Base-by-base conservation (phyloP, 495 filamentous ascomycete genomes). In the Penicillium fimorum region DNA sequence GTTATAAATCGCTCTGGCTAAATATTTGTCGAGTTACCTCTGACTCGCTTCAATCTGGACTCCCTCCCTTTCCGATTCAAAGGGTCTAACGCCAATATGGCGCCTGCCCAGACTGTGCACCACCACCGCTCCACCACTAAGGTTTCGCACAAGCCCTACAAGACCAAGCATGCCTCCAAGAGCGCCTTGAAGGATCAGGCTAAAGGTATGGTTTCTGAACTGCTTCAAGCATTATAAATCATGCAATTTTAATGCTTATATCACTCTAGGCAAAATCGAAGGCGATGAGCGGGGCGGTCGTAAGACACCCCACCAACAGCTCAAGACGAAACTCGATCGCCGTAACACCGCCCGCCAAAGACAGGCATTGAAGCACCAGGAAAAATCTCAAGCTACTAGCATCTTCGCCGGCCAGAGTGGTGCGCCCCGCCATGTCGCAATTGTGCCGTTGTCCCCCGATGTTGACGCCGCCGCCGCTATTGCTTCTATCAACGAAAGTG, bases 281-380 rank as follows among this genome's bases (percentile, higher is more conserved):
- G 56, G 58, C 55, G 65, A 72, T 69, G 61, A 87, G 74, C 73
- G 76, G 67, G 82, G 85, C 37, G 77, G 76, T 57, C 86, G 93
- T 56, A 95, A 90, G 73, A 96, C 92, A 41, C 88, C 88, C 56
- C 91, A 97, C 70, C 95, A 97, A 68, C 90, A 96, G 75, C 81
- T 96, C 69, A 95, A 96, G 90, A 96, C 92, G 35, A 98, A 96
- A 74, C 77, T 98, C 70, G 91, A 96, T 74, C 87, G 94, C 33
- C 83, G 89, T 64, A 96, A 98, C 72, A 90, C 93, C 76, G 88
- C 89, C 45, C 91, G 91, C 63, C 94, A 98, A 76, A 83, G 84
- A 66, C 88, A 91, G 60, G 79, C 83, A 59, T 73, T 82, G 59
- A 96, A 97, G 73, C 85, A 92, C 55, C 84, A 84, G 57, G 89